Evolutionary conservation across 495 filamentous ascomycete genomes (phyloP), one percentile per base, ranked within the genome.

Genomic region (Penicillium nucicola): DNA sequence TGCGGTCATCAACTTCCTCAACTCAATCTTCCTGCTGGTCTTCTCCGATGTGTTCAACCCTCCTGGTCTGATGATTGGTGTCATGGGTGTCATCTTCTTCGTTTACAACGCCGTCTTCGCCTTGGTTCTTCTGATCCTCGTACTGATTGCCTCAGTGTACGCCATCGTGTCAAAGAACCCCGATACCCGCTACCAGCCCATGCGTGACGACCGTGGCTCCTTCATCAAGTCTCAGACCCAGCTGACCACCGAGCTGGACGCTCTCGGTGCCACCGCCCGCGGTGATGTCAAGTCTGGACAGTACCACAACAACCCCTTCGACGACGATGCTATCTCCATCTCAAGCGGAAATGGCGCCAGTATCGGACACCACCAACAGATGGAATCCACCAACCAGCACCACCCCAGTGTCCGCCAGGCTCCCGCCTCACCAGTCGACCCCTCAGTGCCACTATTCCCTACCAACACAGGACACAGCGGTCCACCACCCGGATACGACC

Each of bases 171-270:
- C 89, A 42, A 96, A 97, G 80, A 93, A 98, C 72, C 93, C 93
- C 14, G 93, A 98, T 67, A 87, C 85, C 19, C 88, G 93, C 30
- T 98, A 97, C 71, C 91, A 97, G 68, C 89, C 88, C 48, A 97
- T 98, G 90, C 84, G 87, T 44, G 93, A 97, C 64, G 93, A 97
- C 72, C 87, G 93, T 51, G 89, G 88, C 38, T 96, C 92, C 3
- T 97, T 97, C 58, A 97, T 97, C 84, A 98, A 98, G 77, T 97
- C 92, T 4, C 86, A 95, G 57, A 86, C 88, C n/a, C 83, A 91
- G 58, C 77, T 97, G 48, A 88, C 80, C 18, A 93, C 87, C 3
- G 93, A 98, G 64, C 77, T 98, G 49, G 92, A 97, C 70, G 93
- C 93, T 7, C 77, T 98, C 25, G 95, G 88, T 52, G 90, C 86